Evolutionary conservation across 495 filamentous ascomycete species (phyloP).

Genomic region (Lasiosphaeriaceae sp.): DNA sequence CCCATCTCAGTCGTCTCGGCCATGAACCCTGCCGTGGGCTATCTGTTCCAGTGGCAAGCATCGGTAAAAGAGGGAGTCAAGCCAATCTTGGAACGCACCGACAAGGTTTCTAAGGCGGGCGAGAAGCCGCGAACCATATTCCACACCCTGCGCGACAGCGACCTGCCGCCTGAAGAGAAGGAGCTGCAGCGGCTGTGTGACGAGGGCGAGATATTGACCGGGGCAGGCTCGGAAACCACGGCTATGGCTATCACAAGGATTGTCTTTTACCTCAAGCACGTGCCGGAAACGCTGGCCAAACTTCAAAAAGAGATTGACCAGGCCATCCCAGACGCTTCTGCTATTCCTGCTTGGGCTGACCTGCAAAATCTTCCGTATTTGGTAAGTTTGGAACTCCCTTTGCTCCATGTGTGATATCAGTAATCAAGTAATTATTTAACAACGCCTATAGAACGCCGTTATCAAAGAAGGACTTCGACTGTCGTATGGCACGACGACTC

Average conservation of each 20-base stretch:
- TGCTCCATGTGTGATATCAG: too few species aligned
- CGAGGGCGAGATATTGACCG: slow-evolving; percentile 37
- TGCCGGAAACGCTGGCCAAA: slow-evolving; percentile 22
- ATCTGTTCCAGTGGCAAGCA: slow-evolving; percentile 6
- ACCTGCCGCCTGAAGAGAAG: slow-evolving; percentile 38
- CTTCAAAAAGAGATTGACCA: slow-evolving; percentile 30
- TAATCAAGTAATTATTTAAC: too few species aligned
- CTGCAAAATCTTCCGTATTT: slow-evolving; percentile 53
- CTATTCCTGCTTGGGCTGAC: slow-evolving; percentile 30
- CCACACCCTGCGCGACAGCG: slow-evolving; percentile 31
- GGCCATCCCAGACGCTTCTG: slow-evolving; percentile 20
- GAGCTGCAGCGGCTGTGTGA: slow-evolving; percentile 29
- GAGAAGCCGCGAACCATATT: slow-evolving; percentile 31
- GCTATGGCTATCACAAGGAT: slow-evolving; percentile 25
- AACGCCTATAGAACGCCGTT: slow-evolving; percentile 38
- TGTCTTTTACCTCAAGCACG: slow-evolving; percentile 36
- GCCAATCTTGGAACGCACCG: slow-evolving; percentile 6
- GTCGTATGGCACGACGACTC: slow-evolving; percentile 35
- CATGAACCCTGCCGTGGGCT: slow-evolving; percentile 9
- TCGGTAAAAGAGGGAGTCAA: slow-evolving; percentile 1
- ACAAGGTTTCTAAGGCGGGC: not conserved
- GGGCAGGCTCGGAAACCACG: slow-evolving; percentile 45
- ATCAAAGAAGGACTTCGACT: slow-evolving; percentile 48
- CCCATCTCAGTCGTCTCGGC: slow-evolving; percentile 7
- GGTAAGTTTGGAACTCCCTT: slow-evolving; percentile 8